Evolutionary conservation across 2,329 filamentous ascomycete species (phyloP), one percentile per base, ranked within the genome.

Genomic region (Aspergillus udagawae): DNA sequence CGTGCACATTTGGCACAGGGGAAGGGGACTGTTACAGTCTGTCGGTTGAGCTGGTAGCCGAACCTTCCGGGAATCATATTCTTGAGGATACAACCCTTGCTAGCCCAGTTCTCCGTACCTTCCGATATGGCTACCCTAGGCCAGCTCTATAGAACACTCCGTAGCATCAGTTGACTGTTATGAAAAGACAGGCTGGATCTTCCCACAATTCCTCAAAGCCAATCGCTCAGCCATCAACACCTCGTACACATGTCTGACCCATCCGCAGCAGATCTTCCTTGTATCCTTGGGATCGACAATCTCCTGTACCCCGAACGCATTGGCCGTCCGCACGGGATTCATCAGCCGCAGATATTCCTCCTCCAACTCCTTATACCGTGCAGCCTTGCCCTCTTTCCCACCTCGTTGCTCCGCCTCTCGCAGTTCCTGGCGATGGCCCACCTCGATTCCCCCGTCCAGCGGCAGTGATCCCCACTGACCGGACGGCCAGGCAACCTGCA

Each of bases 261-360:
- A 87, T 38, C 80, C 76, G 59, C 77, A 81, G 41, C 81, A 80
- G 8, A 86, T 70, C n/a, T 70, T 68, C 52, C 85, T 76, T 3
- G 85, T 87, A 57, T 80, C 75, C 32, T 82, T 82, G 4, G 84
- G 85, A 70, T 87, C 85, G 44, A 87, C 82, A 49, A 87, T 86
- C 68, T 87, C 85, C 69, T 87, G 84, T 0, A 87, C 77, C 0
- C 82, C 82, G 69, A 87, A 87, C 10, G 80, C 79, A 71, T 86
- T 86, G 12, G 85, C 85, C 3, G 84, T 86, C 17, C 85, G 73
- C 1, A 87, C 82, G 0, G 85, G 85, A 61, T 86, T 88, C 82
- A 87, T 86, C 60, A 87, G 65, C 23, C 84, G 74, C 38, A 77
- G 71, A 67, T 87, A 87, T 67, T 86, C 83, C 25, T 82, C 78